phyloP scores from a whole-genome alignment of 148 eudicot genomes.

The Diospyros lotus region DNA sequence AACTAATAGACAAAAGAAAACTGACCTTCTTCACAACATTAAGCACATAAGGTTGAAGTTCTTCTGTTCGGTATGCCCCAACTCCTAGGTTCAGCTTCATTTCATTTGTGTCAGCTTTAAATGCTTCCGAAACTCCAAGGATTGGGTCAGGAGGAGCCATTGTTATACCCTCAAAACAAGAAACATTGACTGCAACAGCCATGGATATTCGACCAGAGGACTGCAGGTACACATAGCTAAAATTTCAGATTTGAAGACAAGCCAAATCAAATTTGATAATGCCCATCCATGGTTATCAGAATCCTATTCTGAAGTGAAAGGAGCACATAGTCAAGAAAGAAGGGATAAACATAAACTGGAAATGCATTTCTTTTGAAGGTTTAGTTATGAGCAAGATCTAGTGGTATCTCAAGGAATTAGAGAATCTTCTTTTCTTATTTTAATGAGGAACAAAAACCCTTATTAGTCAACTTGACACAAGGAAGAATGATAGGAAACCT shows the following conservation, averaged over 20 bases:
- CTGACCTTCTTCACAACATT: slow-evolving; percentile 88
- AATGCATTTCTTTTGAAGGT: background rate
- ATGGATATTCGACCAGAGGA: slow-evolving; percentile 51
- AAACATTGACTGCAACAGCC: slow-evolving; percentile 65
- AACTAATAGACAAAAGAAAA: slow-evolving; percentile 4
- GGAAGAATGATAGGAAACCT: too few relatives aligned
- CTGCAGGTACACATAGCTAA: slow-evolving; percentile 34
- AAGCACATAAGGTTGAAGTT: slow-evolving; percentile 93
- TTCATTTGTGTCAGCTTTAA: slow-evolving; percentile 74
- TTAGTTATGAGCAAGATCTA: background rate
- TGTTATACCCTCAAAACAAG: slow-evolving; percentile 73
- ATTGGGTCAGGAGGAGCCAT: slow-evolving; percentile 99
- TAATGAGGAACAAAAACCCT: background rate
- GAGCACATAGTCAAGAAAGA: background rate
- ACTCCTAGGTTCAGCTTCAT: slow-evolving; percentile 97
- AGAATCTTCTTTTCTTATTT: background rate
- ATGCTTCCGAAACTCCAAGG: slow-evolving; percentile 97
- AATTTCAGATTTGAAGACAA: background rate
- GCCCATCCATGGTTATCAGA: background rate
- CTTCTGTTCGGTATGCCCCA: slow-evolving; percentile 98
- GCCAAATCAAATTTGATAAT: background rate
- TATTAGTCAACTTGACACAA: too few relatives aligned
- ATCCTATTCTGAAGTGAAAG: background rate
- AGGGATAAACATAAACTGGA: background rate
- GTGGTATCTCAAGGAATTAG: background rate